Conservation (phyloP, 108 stramenopile genomes). For the Skeletonema tropicum region DNA sequence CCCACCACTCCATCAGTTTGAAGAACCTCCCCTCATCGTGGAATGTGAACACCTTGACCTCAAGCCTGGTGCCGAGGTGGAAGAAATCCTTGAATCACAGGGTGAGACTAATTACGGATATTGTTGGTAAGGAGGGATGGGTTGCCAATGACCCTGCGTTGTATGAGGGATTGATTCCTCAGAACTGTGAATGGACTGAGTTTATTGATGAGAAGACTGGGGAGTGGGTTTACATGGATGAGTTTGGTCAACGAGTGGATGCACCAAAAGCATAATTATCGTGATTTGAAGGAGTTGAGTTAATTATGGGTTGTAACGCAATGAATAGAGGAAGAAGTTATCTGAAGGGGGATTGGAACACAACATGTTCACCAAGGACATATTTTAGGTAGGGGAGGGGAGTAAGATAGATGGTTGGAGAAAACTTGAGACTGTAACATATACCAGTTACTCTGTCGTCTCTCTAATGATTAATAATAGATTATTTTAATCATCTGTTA, state of each 20-base stretch:
- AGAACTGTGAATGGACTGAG: constrained; percentile 89
- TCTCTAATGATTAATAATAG: constrained; percentile 4
- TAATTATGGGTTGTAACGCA: not conserved
- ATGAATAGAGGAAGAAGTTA: not conserved
- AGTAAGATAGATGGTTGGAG: not conserved
- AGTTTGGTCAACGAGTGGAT: constrained; percentile 70
- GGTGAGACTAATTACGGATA: constrained; percentile 85
- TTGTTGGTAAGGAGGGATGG: constrained; percentile 89
- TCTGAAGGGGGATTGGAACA: not conserved
- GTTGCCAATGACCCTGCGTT: constrained; percentile 79
- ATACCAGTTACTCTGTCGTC: not conserved
- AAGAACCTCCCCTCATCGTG: constrained; percentile 96
- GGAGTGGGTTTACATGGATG: constrained; percentile 85
- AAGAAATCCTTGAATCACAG: constrained; percentile 77
- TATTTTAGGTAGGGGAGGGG: not conserved
- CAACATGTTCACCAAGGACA: not conserved
- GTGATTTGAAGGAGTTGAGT: not conserved
- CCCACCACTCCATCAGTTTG: constrained; percentile 97
- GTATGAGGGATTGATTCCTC: constrained; percentile 89
- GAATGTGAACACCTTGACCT: constrained; percentile 87
- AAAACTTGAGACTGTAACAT: not conserved
- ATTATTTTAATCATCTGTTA: not conserved
- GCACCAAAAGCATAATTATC: constrained; percentile 30
- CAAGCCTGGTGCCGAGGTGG: constrained; percentile 85
- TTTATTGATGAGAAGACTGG: constrained; percentile 90